Conservation (phyloP, 106 monocot species). For the Hemerocallis citrina region DNA sequence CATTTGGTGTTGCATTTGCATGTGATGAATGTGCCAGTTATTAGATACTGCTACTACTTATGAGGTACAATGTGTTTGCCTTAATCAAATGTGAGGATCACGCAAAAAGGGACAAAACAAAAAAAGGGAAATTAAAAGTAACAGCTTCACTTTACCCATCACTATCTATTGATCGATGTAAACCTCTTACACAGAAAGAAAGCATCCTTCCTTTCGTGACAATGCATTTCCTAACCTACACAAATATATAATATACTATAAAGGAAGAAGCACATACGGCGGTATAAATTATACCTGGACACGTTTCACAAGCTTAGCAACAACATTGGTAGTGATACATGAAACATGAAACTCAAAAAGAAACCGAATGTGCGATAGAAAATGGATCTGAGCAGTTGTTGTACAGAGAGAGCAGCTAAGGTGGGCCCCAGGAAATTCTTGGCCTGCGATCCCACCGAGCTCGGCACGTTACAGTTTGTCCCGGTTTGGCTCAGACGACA, state of each 20-base stretch:
- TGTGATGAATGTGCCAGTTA: no score
- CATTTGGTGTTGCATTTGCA: background rate
- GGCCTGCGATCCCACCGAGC: background rate
- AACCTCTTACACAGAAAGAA: background rate
- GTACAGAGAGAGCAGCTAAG: background rate
- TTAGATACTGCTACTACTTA: no score
- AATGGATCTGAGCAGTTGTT: background rate
- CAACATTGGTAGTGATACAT: background rate
- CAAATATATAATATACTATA: no score
- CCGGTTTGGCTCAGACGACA: background rate
- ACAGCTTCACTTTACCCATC: background rate
- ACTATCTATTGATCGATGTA: background rate
- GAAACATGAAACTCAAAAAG: background rate
- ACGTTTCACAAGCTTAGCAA: background rate
- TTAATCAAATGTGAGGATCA: no score
- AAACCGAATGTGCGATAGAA: background rate
- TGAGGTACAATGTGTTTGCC: no score
- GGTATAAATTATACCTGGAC: background rate
- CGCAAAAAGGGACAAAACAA: background rate
- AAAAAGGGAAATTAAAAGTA: no score
- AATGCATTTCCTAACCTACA: background rate
- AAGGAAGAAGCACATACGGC: background rate
- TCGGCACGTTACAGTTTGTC: background rate
- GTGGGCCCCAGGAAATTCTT: background rate
- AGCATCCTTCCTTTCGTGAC: background rate